Base-by-base conservation (phyloP, 208 protist species). In the Crithidia acanthocephali region DNA sequence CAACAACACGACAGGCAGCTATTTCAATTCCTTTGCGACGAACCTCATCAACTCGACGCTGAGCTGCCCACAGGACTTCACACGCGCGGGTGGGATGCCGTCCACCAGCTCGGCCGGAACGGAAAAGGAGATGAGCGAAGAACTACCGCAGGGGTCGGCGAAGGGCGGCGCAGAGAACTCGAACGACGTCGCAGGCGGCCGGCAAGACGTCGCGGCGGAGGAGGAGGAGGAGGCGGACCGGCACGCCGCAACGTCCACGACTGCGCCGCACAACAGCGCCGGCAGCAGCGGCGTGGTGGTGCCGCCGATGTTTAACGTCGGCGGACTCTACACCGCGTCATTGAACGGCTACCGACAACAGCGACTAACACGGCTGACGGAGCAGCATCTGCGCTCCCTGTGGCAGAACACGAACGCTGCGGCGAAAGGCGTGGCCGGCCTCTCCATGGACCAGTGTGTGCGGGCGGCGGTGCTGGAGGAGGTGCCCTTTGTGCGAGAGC, bases 271-370 rank as follows among this genome's bases (percentile, higher is more conserved):
- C 9, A 28, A 10, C 58, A 65, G 33, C 18, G 35, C 47, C 27
- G 50, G 6, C 22, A n/a, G 22, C n/a, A 2, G 9, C 2, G 37
- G 45, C 6, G 16, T 4, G 8, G 45, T 7, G 16, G 45, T 50
- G 8, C n/a, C 18, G n/a, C 23, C 64, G 30, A 42, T 25, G 23
- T 71, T 77, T 50, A 35, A 60, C n/a, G 64, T 77, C 4, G 44
- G 63, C 5, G 72, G 72, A 6, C 58, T 77, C 28, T 77, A 77
- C 58, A 77, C 72, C 1, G 15, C 72, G 22, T 77, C 65, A 2
- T 27, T 77, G 13, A 71, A 77, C 58, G 48, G 40, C 23, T 77
- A 77, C 18, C 72, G 64, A n/a, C 57, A 77, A 50, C 72, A 77
- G 58, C 72, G 72, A 16, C 72, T 77, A 13, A 67, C 56, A 7